Evolutionary conservation across 805 yeast species (phyloP).

Genomic region (Metschnikowia borealis): DNA sequence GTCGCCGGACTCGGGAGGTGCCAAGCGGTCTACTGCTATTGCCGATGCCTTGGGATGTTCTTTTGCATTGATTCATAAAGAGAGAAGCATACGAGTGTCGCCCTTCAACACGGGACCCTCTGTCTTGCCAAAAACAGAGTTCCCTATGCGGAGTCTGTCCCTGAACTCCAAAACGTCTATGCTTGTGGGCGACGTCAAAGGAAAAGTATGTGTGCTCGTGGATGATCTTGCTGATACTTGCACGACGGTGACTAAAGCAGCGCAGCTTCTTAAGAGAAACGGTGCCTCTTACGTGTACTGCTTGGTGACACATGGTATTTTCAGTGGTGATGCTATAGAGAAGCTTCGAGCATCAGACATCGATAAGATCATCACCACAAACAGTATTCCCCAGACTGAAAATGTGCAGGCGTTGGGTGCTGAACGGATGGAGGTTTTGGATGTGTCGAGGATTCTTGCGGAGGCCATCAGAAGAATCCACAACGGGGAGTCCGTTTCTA

Average conservation of each 20-base stretch:
- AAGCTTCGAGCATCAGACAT: conserved; percentile 65
- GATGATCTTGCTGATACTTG: conserved; percentile 96
- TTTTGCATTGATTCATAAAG: conserved; percentile 94
- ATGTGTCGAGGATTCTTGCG: conserved; percentile 82
- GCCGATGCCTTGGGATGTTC: conserved; percentile 88
- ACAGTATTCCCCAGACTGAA: conserved; percentile 81
- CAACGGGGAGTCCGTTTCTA: conserved; percentile 93
- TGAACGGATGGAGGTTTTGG: conserved; percentile 71
- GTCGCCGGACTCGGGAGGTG: conserved; percentile 99
- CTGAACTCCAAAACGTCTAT: conserved; percentile 70
- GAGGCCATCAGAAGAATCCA: conserved; percentile 95
- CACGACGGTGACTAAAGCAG: conserved; percentile 87
- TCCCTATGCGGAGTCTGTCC: conserved; percentile 14
- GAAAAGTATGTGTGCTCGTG: conserved; percentile 79
- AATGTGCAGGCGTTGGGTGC: conserved; percentile 49
- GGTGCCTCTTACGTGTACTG: conserved; percentile 88
- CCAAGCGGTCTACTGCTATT: conserved; percentile 90
- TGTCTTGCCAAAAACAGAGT: conserved; percentile 18
- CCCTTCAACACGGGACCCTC: conserved; percentile 17
- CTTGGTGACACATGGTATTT: conserved; percentile 86
- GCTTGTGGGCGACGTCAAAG: conserved; percentile 93
- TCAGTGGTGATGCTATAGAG: conserved; percentile 84
- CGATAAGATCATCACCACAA: conserved; percentile 84
- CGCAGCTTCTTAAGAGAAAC: conserved; percentile 84
- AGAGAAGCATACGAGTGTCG: conserved; percentile 55